Conservation (phyloP, 768 basidiomycete species). For the Suillus americanus region DNA sequence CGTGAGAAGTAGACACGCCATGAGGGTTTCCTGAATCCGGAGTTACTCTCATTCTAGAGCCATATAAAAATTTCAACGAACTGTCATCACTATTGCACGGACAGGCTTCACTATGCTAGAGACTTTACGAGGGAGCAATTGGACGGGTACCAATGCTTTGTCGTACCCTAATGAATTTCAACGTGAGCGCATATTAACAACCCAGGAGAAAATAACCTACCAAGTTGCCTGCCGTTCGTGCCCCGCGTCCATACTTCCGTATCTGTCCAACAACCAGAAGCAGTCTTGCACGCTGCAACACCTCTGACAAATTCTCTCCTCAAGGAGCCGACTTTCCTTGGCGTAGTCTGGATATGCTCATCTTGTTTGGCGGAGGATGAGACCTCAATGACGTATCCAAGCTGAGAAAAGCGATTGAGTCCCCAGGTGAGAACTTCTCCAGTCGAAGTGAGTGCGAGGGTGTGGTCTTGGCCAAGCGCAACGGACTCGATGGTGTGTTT, state of each 20-base stretch:
- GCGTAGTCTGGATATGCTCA: conserved; percentile 73
- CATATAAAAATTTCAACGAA: conserved; percentile 14
- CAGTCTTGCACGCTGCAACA: conserved; percentile 82
- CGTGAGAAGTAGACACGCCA: conserved; percentile 77
- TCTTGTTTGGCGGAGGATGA: conserved; percentile 48
- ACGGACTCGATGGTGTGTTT: conserved; percentile 59
- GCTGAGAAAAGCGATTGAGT: conserved; percentile 82
- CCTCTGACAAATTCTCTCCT: conserved; percentile 80
- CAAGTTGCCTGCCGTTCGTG: conserved; percentile 89
- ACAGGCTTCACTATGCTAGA: conserved; percentile 74
- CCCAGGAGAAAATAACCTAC: conserved; percentile 36
- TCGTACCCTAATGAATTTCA: conserved; percentile 61
- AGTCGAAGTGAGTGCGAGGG: conserved; percentile 73
- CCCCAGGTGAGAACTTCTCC: conserved; percentile 94
- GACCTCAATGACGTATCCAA: conserved; percentile 81
- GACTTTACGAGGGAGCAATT: conserved; percentile 76
- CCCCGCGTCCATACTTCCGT: conserved; percentile 86
- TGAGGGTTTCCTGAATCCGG: conserved; percentile 69
- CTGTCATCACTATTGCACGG: conserved; percentile 69
- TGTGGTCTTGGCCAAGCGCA: conserved; percentile 93
- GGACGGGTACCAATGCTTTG: conserved; percentile 74
- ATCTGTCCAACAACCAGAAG: conserved; percentile 87
- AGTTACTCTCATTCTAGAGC: not conserved
- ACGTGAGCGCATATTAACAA: not conserved
- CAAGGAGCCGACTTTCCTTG: conserved; percentile 75